Conservation (phyloP, 257 asterid species). For the Solanum clarkiae region DNA sequence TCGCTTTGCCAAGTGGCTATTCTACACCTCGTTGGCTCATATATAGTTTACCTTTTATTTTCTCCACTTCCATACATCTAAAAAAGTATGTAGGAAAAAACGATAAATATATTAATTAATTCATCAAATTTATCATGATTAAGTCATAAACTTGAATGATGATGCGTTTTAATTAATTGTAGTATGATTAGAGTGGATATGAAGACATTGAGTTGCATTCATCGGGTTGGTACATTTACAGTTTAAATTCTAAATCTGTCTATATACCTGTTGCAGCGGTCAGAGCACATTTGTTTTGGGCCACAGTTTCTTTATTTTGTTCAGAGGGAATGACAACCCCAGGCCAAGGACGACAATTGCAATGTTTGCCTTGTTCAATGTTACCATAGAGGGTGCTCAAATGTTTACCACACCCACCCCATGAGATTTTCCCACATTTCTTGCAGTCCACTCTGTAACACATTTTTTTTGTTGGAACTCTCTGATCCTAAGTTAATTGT, state of each 20-base stretch:
- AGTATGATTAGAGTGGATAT: background rate
- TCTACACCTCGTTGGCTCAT: too few relatives aligned
- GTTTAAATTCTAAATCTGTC: background rate
- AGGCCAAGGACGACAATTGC: constrained; percentile 78
- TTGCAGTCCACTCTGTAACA: constrained; percentile 50
- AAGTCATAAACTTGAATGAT: background rate
- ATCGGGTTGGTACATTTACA: background rate
- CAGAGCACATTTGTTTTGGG: constrained; percentile 3
- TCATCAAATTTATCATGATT: background rate
- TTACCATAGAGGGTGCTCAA: constrained; percentile 22
- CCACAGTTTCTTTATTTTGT: constrained; percentile 3
- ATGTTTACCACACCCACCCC: constrained; percentile 73
- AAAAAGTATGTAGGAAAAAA: background rate
- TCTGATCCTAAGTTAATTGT: background rate
- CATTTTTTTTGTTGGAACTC: constrained; percentile 3
- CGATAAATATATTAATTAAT: background rate
- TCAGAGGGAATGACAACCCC: constrained; percentile 30
- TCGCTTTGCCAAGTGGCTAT: background rate
- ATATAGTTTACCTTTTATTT: too few relatives aligned
- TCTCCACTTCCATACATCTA: background rate
- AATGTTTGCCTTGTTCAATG: constrained; percentile 53
- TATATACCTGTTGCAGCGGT: background rate
- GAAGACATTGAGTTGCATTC: background rate
- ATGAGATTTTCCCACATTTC: constrained; percentile 50
- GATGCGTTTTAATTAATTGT: background rate